Conservation (phyloP, 2,329 filamentous ascomycete species). For the Trichoderma citrinoviride region DNA sequence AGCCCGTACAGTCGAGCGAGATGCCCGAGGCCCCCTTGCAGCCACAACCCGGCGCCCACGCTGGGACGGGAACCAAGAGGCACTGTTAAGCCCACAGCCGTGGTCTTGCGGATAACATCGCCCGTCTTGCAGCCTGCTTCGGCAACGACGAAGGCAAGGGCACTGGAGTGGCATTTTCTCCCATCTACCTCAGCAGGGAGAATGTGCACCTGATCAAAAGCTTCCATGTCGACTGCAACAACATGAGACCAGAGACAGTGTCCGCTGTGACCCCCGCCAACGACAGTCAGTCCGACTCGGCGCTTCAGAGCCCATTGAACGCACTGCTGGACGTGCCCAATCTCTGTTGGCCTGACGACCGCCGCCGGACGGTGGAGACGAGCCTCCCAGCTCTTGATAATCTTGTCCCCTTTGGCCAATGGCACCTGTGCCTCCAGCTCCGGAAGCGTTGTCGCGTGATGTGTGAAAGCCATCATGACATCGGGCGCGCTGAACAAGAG, state of each 20-base stretch:
- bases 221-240: slow-evolving; percentile 57
- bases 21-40: slow-evolving; percentile 65
- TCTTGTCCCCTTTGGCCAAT: slow-evolving; percentile 27
- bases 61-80: slow-evolving; percentile 61
- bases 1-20: slow-evolving; percentile 55
- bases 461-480: slow-evolving; percentile 51
- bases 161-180: slow-evolving; percentile 21
- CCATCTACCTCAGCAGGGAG: slow-evolving; percentile 28
- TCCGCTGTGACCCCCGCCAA: slow-evolving; percentile 59
- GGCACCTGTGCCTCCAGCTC: slow-evolving; percentile 46
- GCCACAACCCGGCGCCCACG: slow-evolving; percentile 60
- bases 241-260: slow-evolving; percentile 54
- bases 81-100: slow-evolving; percentile 50
- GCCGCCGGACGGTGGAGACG: slow-evolving; percentile 42
- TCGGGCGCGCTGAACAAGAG: slow-evolving; percentile 51
- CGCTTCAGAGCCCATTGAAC: slow-evolving; percentile 55
- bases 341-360: slow-evolving; percentile 45
- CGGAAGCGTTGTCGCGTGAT: slow-evolving; percentile 42
- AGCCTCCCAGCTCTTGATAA: slow-evolving; percentile 54
- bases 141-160: slow-evolving; percentile 45
- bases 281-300: slow-evolving; percentile 44
- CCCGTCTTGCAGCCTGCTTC: slow-evolving; percentile 56
- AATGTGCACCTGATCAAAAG: slow-evolving; percentile 52
- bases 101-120: slow-evolving; percentile 50
- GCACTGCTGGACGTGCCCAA: slow-evolving; percentile 53